Evolutionary conservation across 2,329 filamentous ascomycete species (phyloP).

Genomic region (Gnomoniopsis smithogilvyi): DNA sequence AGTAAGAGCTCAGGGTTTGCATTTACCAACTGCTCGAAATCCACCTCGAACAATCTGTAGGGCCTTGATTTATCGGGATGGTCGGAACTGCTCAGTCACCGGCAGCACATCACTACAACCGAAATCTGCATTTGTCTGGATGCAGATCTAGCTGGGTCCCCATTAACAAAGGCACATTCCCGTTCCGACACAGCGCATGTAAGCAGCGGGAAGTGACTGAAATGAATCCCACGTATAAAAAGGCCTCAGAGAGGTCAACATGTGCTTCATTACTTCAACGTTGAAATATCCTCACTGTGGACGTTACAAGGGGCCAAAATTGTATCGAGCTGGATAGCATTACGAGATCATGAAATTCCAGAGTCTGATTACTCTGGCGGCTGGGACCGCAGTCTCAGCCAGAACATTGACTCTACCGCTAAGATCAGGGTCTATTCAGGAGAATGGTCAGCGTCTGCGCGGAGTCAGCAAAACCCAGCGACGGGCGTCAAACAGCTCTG

Average conservation of each 20-base stretch:
- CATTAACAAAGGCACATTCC: not conserved
- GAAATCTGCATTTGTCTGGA: not conserved
- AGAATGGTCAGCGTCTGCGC: not conserved
- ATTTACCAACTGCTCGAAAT: no score
- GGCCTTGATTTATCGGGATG: not conserved
- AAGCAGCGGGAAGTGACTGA: no score
- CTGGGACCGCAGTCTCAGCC: constrained; percentile 1
- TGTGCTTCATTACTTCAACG: not conserved
- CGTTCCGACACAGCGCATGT: not conserved
- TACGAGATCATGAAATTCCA: not conserved
- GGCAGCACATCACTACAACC: not conserved
- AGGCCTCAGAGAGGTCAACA: not conserved
- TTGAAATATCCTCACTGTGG: not conserved
- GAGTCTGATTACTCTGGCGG: not conserved
- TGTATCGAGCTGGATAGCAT: not conserved
- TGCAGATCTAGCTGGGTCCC: not conserved
- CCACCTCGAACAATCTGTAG: not conserved
- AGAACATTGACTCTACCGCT: constrained; percentile 5
- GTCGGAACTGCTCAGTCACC: not conserved
- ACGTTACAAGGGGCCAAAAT: not conserved
- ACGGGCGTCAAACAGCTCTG: not conserved
- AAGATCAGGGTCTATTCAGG: not conserved
- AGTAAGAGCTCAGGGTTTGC: not conserved
- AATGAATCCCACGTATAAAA: not conserved
- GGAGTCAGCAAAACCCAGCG: not conserved